Conservation (phyloP, 2,329 filamentous ascomycete genomes). For the Pestalotiopsis sp. region DNA sequence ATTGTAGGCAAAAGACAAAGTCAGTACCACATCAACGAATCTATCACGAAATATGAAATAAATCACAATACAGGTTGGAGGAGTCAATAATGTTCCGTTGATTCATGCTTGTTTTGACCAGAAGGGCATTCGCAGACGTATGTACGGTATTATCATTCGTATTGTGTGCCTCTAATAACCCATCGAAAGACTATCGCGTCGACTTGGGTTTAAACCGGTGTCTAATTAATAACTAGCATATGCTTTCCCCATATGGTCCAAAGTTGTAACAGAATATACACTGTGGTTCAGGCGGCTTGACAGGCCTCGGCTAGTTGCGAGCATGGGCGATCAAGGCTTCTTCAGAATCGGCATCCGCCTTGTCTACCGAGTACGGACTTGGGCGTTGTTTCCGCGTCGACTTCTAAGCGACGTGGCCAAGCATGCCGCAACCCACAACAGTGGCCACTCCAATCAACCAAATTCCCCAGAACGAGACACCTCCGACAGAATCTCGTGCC, state of each 20-base stretch:
- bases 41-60: too few species aligned
- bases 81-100: too few species aligned
- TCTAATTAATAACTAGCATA: neutral
- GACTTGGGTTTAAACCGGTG: neutral
- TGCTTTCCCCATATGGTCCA: neutral
- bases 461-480: neutral
- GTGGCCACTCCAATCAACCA: neutral
- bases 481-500: conserved; percentile 1
- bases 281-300: neutral
- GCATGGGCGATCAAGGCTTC: too few species aligned
- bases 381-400: neutral
- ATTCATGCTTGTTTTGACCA: too few species aligned
- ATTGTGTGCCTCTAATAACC: neutral
- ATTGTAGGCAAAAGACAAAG: too few species aligned
- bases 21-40: too few species aligned
- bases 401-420: neutral
- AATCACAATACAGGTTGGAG: too few species aligned
- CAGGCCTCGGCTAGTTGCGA: too few species aligned
- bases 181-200: neutral
- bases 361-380: neutral
- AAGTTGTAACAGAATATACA: neutral
- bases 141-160: neutral
- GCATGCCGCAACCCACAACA: neutral
- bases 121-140: neutral
- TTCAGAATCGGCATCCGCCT: neutral